A percentile compares a stretch with the other conserved stretches of the same genome.
These are phyloP conservation scores for Calocybe gangraenosa DNA, from an alignment of 768 basidiomycete genomes.

Conservation along the genomic window DNA sequence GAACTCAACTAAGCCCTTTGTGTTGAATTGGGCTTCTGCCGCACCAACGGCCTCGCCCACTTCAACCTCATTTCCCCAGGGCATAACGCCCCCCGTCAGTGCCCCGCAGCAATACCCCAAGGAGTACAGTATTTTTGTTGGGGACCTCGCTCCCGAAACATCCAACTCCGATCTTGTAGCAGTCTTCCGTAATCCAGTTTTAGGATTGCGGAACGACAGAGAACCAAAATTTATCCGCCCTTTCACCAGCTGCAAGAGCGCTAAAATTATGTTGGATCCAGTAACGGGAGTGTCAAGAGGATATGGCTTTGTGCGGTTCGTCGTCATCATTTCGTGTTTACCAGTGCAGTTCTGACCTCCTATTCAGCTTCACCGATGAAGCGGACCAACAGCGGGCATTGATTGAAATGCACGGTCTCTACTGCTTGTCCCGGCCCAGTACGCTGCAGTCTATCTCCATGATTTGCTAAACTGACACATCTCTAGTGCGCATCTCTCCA, in stretches of 20 bases:
- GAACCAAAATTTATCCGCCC: constrained; percentile 87
- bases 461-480: constrained; percentile 26
- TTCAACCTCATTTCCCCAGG: constrained; percentile 26
- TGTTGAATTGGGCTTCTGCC: constrained; percentile 70
- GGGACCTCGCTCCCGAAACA: constrained; percentile 89
- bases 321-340: constrained; percentile 8
- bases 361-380: constrained; percentile 76
- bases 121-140: constrained; percentile 94
- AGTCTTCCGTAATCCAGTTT: constrained; percentile 85
- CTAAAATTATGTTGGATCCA: constrained; percentile 93
- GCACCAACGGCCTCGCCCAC: constrained; percentile 29
- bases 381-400: constrained; percentile 86
- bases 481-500: constrained; percentile 82
- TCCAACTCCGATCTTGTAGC: constrained; percentile 95
- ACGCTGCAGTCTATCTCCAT: constrained; percentile 25
- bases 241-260: constrained; percentile 90
- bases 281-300: constrained; percentile 85
- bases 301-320: constrained; percentile 88
- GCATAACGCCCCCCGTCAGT: constrained; percentile 21
- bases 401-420: constrained; percentile 88
- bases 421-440: constrained; percentile 88
- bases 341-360: constrained; percentile 14
- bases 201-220: constrained; percentile 79
- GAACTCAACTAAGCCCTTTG: constrained; percentile 78
- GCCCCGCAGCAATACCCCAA: constrained; percentile 61